Base-by-base conservation (phyloP, 1,139 yeast genomes). In the Kodamaea plutei region DNA sequence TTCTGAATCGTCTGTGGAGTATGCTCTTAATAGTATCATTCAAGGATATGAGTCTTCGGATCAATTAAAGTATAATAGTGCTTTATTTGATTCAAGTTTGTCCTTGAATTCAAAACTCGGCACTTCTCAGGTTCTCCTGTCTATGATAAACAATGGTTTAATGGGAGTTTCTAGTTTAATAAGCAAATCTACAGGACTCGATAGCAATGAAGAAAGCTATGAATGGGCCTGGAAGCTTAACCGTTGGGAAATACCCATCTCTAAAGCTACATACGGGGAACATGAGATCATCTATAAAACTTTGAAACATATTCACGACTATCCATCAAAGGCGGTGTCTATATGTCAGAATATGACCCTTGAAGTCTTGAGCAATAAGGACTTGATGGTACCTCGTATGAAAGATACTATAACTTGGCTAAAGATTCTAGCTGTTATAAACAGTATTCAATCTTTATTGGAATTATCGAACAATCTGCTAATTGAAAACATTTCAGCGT, bases 181-280 rank as follows among this genome's bases (percentile, higher is more conserved):
- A 8, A 50, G 56, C 24, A 51, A 49, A 10, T 31, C 31, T 7
- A 26, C 34, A 4, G 32, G 39, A 20, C n/a, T 28, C 3, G 10
- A 6, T 6, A 31, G 28, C 13, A 30, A 31, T 6, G 36, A 34
- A 6, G 41, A 35, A 9, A 31, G 41, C 6, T 62, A 50, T 39
- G 70, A 73, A 31, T 72, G 81, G 69, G 70, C 79, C 1, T 84
- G 94, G 94, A 81, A 80, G 47, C 55, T 84, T 22, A 72, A 68
- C 32, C 67, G 71, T 30, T 85, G 95, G 95, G 81, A 79, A 12
- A 16, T 80, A 4, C 84, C 91, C 0, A 44, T 48, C 2, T 60
- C 73, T 0, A 44, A 43, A 2, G 38, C 37, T 0, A 50, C 69
- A 0, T 27, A 30, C 0, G 51, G 54, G 3, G 69, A 64, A 28